Conservation (phyloP, 2,329 filamentous ascomycete genomes). For the Ophiostoma sp. region DNA sequence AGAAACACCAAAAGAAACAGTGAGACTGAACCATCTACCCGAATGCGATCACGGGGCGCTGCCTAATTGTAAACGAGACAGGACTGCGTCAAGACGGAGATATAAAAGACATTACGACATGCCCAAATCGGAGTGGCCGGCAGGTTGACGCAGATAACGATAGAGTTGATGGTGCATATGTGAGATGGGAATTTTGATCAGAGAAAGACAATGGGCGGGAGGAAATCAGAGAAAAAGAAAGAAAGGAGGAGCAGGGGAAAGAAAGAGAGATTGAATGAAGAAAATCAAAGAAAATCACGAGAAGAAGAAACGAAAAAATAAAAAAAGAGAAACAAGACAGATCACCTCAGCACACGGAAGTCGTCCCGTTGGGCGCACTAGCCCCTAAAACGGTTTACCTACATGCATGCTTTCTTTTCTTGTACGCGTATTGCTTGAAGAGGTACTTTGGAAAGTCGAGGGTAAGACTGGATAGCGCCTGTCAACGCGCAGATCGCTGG, state of each 20-base stretch:
- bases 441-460: too few species aligned
- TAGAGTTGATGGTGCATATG: too few species aligned
- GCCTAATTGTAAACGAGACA: not conserved
- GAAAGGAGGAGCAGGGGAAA: not conserved
- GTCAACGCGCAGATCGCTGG: too few species aligned
- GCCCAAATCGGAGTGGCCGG: not conserved
- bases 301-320: not conserved
- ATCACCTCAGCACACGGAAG: not conserved
- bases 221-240: not conserved
- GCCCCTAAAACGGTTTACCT: not conserved
- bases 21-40: too few species aligned
- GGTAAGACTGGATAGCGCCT: too few species aligned
- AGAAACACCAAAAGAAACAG: not conserved
- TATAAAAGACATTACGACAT: not conserved
- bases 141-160: not conserved
- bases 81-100: not conserved
- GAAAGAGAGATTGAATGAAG: not conserved
- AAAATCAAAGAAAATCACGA: constrained; percentile 3
- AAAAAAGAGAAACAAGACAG: not conserved
- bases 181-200: not conserved
- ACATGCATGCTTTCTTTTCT: too few species aligned
- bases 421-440: too few species aligned
- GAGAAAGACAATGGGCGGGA: not conserved
- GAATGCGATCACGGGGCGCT: too few species aligned
- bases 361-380: not conserved